Conservation (phyloP, 805 yeast species). For the Ogataea philodendri region DNA sequence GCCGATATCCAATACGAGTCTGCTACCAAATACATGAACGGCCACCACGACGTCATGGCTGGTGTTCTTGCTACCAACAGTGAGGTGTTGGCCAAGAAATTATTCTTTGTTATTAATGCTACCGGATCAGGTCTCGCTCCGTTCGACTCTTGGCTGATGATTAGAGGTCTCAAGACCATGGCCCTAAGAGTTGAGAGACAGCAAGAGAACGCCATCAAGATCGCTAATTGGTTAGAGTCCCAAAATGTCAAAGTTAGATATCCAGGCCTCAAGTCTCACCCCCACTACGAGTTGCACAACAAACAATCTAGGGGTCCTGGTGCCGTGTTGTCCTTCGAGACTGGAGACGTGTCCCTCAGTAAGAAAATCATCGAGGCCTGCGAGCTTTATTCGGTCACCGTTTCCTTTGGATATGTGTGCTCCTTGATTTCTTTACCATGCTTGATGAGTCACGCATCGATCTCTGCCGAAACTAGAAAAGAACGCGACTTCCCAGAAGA, state of each 20-base stretch:
- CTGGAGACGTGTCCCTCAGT: slow-evolving; percentile 66
- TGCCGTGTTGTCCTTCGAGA: slow-evolving; percentile 85
- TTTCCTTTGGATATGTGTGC: slow-evolving; percentile 92
- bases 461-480: slow-evolving; percentile 80
- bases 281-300: slow-evolving; percentile 76
- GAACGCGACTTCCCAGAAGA: slow-evolving; percentile 93
- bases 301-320: slow-evolving; percentile 83
- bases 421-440: slow-evolving; percentile 92
- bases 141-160: slow-evolving; percentile 85
- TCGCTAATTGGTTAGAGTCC: slow-evolving; percentile 70
- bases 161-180: slow-evolving; percentile 86
- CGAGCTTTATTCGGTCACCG: slow-evolving; percentile 81
- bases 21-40: slow-evolving; percentile 89
- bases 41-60: slow-evolving; percentile 97
- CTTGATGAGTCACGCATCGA: slow-evolving; percentile 95
- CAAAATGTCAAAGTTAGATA: slow-evolving; percentile 76
- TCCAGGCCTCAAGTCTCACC: slow-evolving; percentile 81
- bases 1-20: slow-evolving; percentile 92
- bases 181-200: slow-evolving; percentile 85
- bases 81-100: slow-evolving; percentile 59
- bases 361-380: slow-evolving; percentile 75
- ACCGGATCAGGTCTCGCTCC: slow-evolving; percentile 92
- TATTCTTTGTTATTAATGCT: slow-evolving; percentile 80
- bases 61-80: slow-evolving; percentile 78
- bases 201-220: slow-evolving; percentile 71